Base-by-base conservation (phyloP, 2,329 filamentous ascomycete species). In the Dothideomycetidae sp. region DNA sequence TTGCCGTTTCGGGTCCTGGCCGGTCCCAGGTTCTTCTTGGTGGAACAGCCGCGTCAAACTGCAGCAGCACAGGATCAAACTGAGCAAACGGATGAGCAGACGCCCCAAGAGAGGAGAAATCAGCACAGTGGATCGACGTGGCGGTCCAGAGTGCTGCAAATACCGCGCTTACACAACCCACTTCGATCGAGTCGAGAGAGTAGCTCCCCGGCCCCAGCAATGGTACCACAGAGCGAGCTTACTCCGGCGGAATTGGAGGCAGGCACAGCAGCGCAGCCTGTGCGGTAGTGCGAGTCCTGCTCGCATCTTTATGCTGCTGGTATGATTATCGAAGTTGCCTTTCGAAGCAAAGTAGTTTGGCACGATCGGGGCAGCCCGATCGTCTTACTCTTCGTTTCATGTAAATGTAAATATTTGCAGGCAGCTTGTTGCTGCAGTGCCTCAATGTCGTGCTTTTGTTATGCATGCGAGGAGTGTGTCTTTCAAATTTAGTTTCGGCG, bases 1-100 rank as follows among this genome's bases (percentile, higher is more conserved):
- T 42, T 46, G 29, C 48, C 51, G 10, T 45, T 48, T 23, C 42
- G 52, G 33, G 35, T 54, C 7, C 46, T 55, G 23, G 45, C 42
- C 11, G 44, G 45, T 5, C 46, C 47, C 26, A 42, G 50, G n/a
- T 45, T 52, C 35, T 49, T 54, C 41, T 26, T 45, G 13, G 37
- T 30, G 32, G 42, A 48, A 9, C 23, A 32, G 11, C 38, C 33
- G 10, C 36, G 21, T 26, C 21, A 40, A 13, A 38, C 37, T 4
- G 39, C 41, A 5, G 36, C 40, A 33, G 15, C 36, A 13, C 29
- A 11, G 5, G 29, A 23, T n/a, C 36, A 33, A 15, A 19, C 7
- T 17, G 16, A 12, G 17, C 36, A 29, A 17, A 7, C 35, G 5
- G 35, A 29, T 18, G 29, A 38, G 18, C 29, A 29, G n/a, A 21